These are phyloP conservation scores for Collybia sordida DNA, from an alignment of 768 basidiomycete species.

Conservation along the genomic window DNA sequence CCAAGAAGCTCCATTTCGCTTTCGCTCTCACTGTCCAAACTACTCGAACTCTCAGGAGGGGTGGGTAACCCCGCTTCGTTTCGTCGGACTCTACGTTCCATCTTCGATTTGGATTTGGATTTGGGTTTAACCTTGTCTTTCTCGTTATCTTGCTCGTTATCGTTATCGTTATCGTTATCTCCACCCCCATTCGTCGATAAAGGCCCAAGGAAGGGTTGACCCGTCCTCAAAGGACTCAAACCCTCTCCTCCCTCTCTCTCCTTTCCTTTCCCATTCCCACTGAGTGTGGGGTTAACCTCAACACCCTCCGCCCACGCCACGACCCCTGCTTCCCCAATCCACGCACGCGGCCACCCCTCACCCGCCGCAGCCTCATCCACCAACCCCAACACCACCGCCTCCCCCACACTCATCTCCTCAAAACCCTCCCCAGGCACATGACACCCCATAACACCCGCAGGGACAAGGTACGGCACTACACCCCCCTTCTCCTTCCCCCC, in stretches of 20 bases:
- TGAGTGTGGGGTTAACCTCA: too few relatives aligned
- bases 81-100: background rate
- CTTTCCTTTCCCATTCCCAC: background rate
- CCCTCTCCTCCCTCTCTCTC: background rate
- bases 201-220: too few relatives aligned
- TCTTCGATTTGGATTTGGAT: background rate
- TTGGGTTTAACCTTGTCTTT: background rate
- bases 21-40: constrained; percentile 2
- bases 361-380: constrained; percentile 20
- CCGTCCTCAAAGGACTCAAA: background rate
- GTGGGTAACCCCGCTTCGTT: constrained; percentile 15
- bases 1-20: too few relatives aligned
- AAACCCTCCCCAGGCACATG: background rate
- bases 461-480: constrained; percentile 11
- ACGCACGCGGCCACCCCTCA: constrained; percentile 15
- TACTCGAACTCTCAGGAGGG: constrained; percentile 13
- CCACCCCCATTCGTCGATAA: too few relatives aligned
- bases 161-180: background rate
- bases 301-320: constrained; percentile 1
- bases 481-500: background rate
- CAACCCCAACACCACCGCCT: constrained; percentile 25
- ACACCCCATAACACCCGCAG: constrained; percentile 10
- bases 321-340: constrained; percentile 10
- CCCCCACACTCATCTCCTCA: constrained; percentile 20
- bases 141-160: background rate